Evolutionary conservation across 2,329 filamentous ascomycete species (phyloP), one percentile per base, ranked within the genome.

Genomic region (Verticillium nubilum): DNA sequence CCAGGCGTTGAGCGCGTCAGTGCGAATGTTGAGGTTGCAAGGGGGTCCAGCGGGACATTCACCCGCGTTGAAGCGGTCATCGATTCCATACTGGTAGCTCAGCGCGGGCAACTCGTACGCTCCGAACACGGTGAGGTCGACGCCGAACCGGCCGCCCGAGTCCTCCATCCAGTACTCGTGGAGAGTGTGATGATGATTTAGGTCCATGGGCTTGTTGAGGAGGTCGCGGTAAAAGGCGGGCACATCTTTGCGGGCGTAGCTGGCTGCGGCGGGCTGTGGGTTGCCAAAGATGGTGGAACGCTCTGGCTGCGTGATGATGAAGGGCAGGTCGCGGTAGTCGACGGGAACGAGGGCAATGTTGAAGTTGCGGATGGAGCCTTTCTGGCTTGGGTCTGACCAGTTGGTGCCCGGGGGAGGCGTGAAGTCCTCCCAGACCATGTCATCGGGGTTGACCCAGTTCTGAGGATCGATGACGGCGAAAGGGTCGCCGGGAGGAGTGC

Each of bases 151-250:
- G 2, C 81, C 80, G 13, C 74, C 77, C 1, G 79, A 81, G 66
- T 83, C 80, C 57, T 80, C 80, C 80, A 83, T 83, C 80, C 81
- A 83, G 65, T 84, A 83, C 67, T 83, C 80, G 60, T 84, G 80
- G 2, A 84, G 69, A 2, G 81, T 83, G 61, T 82, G 80, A 3
- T 75, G 75, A n/a, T 70, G 70, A 59, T 83, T 83, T 29, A 83
- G 66, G 4, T 79, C 77, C 42, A 70, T 74, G 0, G 80, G 80
- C 56, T 69, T 77, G 62, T 83, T 84, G 55, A 83, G 71, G 3
- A 83, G 69, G 60, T 83, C 78, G 29, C 73, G 74, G 65, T 83
- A 83, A 64, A 79, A 83, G 2, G 70, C 69, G 0, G 80, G 79
- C 1, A 83, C 80, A 37, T 79, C 73, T 12, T 76, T 73, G 31